Evolutionary conservation across 106 monocot genomes (phyloP).

Genomic region (Dioscorea alata): DNA sequence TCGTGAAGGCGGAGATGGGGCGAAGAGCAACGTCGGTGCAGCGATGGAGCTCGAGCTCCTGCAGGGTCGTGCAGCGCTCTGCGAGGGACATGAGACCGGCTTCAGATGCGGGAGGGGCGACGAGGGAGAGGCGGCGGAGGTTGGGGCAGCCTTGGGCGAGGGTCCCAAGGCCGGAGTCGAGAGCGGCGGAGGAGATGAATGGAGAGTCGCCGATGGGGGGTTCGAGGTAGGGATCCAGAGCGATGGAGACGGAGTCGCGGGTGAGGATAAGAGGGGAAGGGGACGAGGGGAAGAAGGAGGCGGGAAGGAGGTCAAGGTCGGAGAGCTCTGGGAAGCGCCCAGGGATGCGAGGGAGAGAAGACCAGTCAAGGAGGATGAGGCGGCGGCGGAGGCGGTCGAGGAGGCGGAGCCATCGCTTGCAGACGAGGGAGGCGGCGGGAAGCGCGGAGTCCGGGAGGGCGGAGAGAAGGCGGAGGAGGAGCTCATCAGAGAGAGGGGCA

Average conservation of each 20-base stretch:
- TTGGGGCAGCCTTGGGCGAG: constrained; percentile 41
- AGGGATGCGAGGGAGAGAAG: constrained; percentile 44
- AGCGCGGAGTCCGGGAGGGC: constrained; percentile 18
- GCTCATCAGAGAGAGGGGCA: constrained; percentile 63
- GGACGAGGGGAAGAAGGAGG: constrained; percentile 35
- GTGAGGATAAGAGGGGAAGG: constrained; percentile 27
- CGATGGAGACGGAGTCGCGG: constrained; percentile 42
- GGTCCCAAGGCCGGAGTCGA: constrained; percentile 44
- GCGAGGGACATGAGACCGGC: constrained; percentile 41
- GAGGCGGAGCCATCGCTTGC: constrained; percentile 78
- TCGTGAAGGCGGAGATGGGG: constrained; percentile 67
- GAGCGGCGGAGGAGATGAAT: constrained; percentile 28
- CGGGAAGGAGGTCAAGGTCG: constrained; percentile 68
- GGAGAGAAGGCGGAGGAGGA: constrained; percentile 69
- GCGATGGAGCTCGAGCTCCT: constrained; percentile 71
- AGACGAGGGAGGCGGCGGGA: constrained; percentile 57
- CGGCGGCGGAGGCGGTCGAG: constrained; percentile 57
- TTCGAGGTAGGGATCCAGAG: constrained; percentile 21
- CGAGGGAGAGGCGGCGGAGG: constrained; percentile 49
- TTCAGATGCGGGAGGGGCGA: constrained; percentile 34
- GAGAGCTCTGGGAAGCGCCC: constrained; percentile 63
- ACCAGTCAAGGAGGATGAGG: constrained; percentile 59
- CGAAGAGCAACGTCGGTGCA: constrained; percentile 67
- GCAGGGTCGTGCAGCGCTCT: constrained; percentile 48
- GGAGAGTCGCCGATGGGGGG: constrained; percentile 15